These are phyloP conservation scores for Gracilaria caudata DNA, from an alignment of 23 red algal genomes.

Conservation along the genomic window DNA sequence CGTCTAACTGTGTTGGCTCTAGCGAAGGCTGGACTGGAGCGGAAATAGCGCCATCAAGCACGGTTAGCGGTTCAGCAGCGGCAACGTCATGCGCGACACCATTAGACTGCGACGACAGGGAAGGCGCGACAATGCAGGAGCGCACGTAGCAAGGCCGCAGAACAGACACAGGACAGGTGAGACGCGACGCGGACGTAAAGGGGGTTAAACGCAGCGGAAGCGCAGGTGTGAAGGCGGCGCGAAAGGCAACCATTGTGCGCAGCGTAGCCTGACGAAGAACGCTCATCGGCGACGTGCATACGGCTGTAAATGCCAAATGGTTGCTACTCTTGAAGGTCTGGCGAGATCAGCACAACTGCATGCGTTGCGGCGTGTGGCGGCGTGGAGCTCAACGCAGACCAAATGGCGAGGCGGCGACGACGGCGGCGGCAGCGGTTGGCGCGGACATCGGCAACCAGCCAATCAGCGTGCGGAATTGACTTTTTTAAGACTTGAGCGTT, in stretches of 20 bases:
- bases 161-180: not conserved
- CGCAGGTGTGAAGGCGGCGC: constrained; percentile 19
- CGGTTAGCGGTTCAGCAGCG: not conserved
- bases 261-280: not conserved
- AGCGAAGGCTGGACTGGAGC: not conserved
- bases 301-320: not conserved
- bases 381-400: not conserved
- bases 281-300: constrained; percentile 10
- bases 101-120: not conserved
- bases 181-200: not conserved
- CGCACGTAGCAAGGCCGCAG: constrained; percentile 9
- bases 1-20: not conserved
- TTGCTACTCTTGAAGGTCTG: not conserved
- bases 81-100: not conserved
- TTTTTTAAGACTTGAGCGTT: too few species aligned
- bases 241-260: constrained; percentile 25
- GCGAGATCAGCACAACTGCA: constrained; percentile 2
- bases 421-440: not conserved
- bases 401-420: not conserved
- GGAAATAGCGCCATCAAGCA: not conserved
- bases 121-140: constrained; percentile 11
- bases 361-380: not conserved
- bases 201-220: constrained; percentile 2
- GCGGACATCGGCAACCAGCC: not conserved
- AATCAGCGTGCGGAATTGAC: not conserved